phyloP scores from a whole-genome alignment of 106 monocot genomes.

The Cymbidium sinense region DNA sequence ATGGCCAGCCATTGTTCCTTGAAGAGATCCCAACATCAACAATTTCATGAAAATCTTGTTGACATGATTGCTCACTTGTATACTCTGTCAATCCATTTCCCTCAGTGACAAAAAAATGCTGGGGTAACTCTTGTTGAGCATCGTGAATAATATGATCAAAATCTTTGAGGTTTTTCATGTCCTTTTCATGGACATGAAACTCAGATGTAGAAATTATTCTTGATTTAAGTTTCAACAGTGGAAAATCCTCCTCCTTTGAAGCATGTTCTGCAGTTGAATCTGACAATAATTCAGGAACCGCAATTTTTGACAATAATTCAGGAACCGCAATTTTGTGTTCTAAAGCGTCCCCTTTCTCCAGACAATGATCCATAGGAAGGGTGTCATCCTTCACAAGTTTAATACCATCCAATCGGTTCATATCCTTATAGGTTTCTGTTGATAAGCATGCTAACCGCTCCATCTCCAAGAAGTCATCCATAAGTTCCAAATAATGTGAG shows the following conservation, averaged over 20 bases:
- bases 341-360: not conserved
- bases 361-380: not conserved
- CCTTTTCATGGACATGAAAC: slow-evolving; percentile 6
- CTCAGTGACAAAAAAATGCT: not conserved
- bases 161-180: slow-evolving; percentile 25
- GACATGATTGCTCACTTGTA: slow-evolving; percentile 2
- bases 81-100: slow-evolving; percentile 1
- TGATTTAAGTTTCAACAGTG: slow-evolving; percentile 35
- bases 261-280: not conserved
- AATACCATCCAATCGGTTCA: not conserved
- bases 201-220: slow-evolving; percentile 31
- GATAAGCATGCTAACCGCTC: too few relatives aligned
- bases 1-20: not conserved
- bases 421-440: slow-evolving; percentile 20
- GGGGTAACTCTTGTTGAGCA: too few relatives aligned
- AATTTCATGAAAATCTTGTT: slow-evolving; percentile 4
- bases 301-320: too few relatives aligned
- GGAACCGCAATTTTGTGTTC: too few relatives aligned
- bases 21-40: not conserved
- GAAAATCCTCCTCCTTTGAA: slow-evolving; percentile 1
- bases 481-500: slow-evolving; percentile 25
- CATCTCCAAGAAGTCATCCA: slow-evolving; percentile 58
- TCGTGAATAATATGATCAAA: slow-evolving; percentile 20
- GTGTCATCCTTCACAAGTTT: not conserved
- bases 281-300: not conserved